These are phyloP conservation scores for Zymoseptoria crescenta DNA, from an alignment of 2,329 filamentous ascomycete species.

Conservation along the genomic window DNA sequence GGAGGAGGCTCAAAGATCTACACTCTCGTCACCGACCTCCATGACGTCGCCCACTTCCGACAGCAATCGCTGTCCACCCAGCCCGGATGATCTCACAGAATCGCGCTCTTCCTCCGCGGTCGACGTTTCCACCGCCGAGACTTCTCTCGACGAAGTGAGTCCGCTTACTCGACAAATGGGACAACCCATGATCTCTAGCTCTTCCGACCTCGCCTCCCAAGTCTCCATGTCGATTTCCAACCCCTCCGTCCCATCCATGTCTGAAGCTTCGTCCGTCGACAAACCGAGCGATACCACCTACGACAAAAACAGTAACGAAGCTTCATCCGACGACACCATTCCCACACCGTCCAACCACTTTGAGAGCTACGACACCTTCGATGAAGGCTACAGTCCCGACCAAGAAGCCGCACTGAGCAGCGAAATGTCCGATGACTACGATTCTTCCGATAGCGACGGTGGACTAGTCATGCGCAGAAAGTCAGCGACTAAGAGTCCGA, in stretches of 20 bases:
- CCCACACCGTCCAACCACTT: slow-evolving; percentile 21
- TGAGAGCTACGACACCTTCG: slow-evolving; percentile 17
- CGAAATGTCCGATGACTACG: slow-evolving; percentile 34
- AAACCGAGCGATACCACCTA: slow-evolving; percentile 16
- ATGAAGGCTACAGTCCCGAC: slow-evolving; percentile 29
- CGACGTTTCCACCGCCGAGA: slow-evolving; percentile 15
- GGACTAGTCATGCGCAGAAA: slow-evolving; percentile 32
- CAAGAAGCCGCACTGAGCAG: slow-evolving; percentile 32
- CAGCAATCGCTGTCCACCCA: slow-evolving; percentile 38
- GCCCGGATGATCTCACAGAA: slow-evolving; percentile 36
- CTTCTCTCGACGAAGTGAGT: slow-evolving; percentile 33
- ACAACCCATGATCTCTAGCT: slow-evolving; percentile 35
- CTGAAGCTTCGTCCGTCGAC: slow-evolving; percentile 39
- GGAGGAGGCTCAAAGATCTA: slow-evolving; percentile 18
- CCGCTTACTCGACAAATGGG: slow-evolving; percentile 26
- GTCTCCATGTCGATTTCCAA: slow-evolving; percentile 45
- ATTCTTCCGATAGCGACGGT: slow-evolving; percentile 32
- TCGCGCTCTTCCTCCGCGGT: slow-evolving; percentile 18
- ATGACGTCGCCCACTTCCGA: slow-evolving; percentile 20
- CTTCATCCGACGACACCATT: slow-evolving; percentile 30
- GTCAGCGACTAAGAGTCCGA: slow-evolving; percentile 18
- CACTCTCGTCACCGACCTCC: slow-evolving; percentile 5
- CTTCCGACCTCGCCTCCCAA: slow-evolving; percentile 41
- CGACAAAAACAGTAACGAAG: slow-evolving; percentile 30
- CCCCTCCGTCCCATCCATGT: slow-evolving; percentile 46